Conservation (phyloP, 108 stramenopile species). For the Skeletonema marinoi region DNA sequence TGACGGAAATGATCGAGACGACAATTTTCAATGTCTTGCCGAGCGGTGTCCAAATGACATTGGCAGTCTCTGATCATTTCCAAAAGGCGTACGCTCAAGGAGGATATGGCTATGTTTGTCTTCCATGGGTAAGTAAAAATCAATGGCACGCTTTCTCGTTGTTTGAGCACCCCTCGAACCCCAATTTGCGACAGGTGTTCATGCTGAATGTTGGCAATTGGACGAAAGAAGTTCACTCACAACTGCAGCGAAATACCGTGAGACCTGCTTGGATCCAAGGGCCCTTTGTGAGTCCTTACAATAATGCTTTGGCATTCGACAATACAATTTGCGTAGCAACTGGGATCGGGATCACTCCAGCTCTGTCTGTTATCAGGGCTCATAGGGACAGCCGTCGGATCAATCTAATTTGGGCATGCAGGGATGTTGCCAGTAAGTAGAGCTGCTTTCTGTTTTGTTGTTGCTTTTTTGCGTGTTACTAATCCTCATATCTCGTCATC, state of each 20-base stretch:
- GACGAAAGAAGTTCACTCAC: slow-evolving; percentile 45
- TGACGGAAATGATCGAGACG: slow-evolving; percentile 60
- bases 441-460: not conserved
- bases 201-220: slow-evolving; percentile 56
- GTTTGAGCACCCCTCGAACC: slow-evolving; percentile 48
- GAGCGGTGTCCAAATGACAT: slow-evolving; percentile 36
- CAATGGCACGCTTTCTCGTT: slow-evolving; percentile 62
- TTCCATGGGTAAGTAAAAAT: slow-evolving; percentile 49
- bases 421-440: slow-evolving; percentile 41
- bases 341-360: slow-evolving; percentile 61
- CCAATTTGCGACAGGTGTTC: slow-evolving; percentile 45
- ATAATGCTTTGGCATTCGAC: slow-evolving; percentile 47
- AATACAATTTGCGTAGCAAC: slow-evolving; percentile 50
- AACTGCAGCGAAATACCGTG: slow-evolving; percentile 38
- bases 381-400: slow-evolving; percentile 46
- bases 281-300: slow-evolving; percentile 55
- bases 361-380: slow-evolving; percentile 46
- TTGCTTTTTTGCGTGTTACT: not conserved
- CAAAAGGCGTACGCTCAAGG: slow-evolving; percentile 33
- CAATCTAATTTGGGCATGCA: slow-evolving; percentile 53
- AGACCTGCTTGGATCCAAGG: slow-evolving; percentile 55
- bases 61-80: slow-evolving; percentile 41
- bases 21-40: slow-evolving; percentile 37
- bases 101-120: slow-evolving; percentile 49
- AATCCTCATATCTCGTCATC: not conserved